Base-by-base conservation (phyloP, 1,139 yeast genomes). In the Kurtzmaniella natalensis region DNA sequence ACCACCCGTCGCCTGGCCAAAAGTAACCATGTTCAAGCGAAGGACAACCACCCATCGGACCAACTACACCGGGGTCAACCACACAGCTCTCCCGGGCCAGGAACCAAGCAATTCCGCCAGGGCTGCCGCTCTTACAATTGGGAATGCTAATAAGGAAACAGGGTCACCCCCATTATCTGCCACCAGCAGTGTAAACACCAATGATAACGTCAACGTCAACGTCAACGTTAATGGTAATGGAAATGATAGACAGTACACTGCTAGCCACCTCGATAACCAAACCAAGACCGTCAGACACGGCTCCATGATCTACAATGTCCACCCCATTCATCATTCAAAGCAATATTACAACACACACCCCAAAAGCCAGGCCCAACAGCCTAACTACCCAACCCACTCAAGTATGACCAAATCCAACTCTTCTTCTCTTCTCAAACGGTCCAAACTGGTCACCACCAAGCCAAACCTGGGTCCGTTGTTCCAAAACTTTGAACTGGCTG, bases 41-140 rank as follows among this genome's bases (percentile, higher is more conserved):
- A 17, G 29, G 18, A n/a, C 20, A 41, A 50, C 45, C 37, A 43
- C 42, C 18, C 63, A 53, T 31, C 46, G 51, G 33, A 59, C 70
- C 11, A 57, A 72, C 18, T 68, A 69, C 44, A 68, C 73, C 4
- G 75, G 73, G n/a, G 74, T 68, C 21, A 64, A 61, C 42, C 67
- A 60, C 37, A 44, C 51, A 13, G 59, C 66, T 3, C 60, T 64
- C 4, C 45, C 59, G 6, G 37, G 54, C 17, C 52, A 45, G 36
- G 68, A 65, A 36, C 74, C 74, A 16, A 57, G 53, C 44, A 51
- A 58, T 30, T 57, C 58, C 34, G 75, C 75, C 10, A 49, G 65
- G 49, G 75, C 75, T 6, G 75, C 75, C 4, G 75, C 75, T 2
- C 48, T 64, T 32, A 59, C 71, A 28, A 69, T 69, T 42, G 75